These are phyloP conservation scores for Nelumbo lutea DNA, from an alignment of 164 flowering plant species.

Conservation along the genomic window DNA sequence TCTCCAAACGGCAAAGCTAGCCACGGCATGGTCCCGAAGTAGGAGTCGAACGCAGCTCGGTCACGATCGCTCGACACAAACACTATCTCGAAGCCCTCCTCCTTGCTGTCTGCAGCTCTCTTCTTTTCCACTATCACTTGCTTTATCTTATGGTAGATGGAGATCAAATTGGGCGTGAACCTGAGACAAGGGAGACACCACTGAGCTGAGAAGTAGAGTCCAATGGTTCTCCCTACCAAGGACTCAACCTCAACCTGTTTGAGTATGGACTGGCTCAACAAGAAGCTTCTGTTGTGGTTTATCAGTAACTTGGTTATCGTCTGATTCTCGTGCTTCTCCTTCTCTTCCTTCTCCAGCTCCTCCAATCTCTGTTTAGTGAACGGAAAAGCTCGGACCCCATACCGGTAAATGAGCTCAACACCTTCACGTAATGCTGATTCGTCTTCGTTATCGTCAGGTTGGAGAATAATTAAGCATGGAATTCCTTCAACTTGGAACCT, in stretches of 20 bases:
- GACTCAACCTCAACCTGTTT: conserved; percentile 42
- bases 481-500: conserved; percentile 50
- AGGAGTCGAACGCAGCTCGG: conserved; percentile 29
- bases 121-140: conserved; percentile 13
- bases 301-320: conserved; percentile 38
- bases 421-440: conserved; percentile 35
- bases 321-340: conserved; percentile 50
- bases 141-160: conserved; percentile 50
- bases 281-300: conserved; percentile 37
- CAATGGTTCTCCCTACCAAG: conserved; percentile 51
- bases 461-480: conserved; percentile 54
- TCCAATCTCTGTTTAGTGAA: conserved; percentile 48
- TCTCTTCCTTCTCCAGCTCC: conserved; percentile 40
- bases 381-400: conserved; percentile 53
- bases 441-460: conserved; percentile 29
- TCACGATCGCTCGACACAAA: conserved; percentile 45
- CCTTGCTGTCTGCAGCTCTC: not conserved
- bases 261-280: conserved; percentile 33
- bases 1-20: conserved; percentile 67
- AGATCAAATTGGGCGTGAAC: conserved; percentile 49
- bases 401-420: conserved; percentile 48
- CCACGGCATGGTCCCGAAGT: conserved; percentile 61
- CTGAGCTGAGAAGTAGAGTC: conserved; percentile 63
- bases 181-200: conserved; percentile 55
- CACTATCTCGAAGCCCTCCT: conserved; percentile 49